phyloP scores from a whole-genome alignment of 2,329 filamentous ascomycete genomes.

The Cladophialophora psammophila region DNA sequence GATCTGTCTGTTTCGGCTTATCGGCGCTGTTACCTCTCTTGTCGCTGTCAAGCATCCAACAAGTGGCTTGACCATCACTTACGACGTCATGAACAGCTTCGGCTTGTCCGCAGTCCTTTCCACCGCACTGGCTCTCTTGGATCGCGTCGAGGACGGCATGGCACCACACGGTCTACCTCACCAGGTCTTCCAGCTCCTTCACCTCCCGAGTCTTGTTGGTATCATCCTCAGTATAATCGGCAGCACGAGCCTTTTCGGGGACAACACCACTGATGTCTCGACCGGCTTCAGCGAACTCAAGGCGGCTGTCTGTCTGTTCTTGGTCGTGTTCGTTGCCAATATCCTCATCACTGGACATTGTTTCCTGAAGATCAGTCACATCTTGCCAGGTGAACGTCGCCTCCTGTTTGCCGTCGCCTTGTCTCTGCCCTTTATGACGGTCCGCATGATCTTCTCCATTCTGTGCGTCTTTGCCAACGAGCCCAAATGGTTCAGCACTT shows the following conservation, averaged over 20 bases:
- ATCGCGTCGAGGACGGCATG: slow-evolving; percentile 43
- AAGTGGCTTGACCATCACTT: slow-evolving; percentile 49
- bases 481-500: slow-evolving; percentile 52
- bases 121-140: slow-evolving; percentile 55
- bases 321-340: slow-evolving; percentile 50
- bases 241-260: slow-evolving; percentile 46
- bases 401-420: slow-evolving; percentile 54
- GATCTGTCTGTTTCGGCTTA: slow-evolving; percentile 60
- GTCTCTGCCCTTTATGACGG: slow-evolving; percentile 58
- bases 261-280: slow-evolving; percentile 44
- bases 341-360: slow-evolving; percentile 44
- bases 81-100: slow-evolving; percentile 55
- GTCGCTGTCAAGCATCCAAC: slow-evolving; percentile 56
- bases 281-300: slow-evolving; percentile 48
- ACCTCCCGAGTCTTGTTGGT: slow-evolving; percentile 45
- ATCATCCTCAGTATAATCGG: slow-evolving; percentile 56
- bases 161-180: slow-evolving; percentile 38
- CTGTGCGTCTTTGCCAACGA: slow-evolving; percentile 53
- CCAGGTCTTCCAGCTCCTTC: slow-evolving; percentile 43
- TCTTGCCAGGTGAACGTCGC: slow-evolving; percentile 56
- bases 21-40: slow-evolving; percentile 60
- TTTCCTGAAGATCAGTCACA: slow-evolving; percentile 43
- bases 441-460: slow-evolving; percentile 59
- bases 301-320: slow-evolving; percentile 53
- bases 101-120: slow-evolving; percentile 60